Conservation (phyloP, 345 rosid genomes). For the Eucalyptus brandiana region DNA sequence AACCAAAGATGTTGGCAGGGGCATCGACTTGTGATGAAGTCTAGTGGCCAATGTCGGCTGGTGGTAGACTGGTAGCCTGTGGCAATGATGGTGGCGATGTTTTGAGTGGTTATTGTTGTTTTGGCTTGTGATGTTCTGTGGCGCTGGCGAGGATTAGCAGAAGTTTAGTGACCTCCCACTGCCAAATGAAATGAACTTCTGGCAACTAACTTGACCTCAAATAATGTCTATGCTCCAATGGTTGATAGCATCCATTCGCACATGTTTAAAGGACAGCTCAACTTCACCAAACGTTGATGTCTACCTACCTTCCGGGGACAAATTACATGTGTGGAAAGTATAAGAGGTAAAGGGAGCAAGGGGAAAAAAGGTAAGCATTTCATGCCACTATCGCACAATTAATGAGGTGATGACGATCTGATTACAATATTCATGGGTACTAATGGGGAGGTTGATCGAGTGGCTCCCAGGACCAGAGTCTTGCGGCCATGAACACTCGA, state of each 20-base stretch:
- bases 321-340: background rate
- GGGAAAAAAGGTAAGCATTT: background rate
- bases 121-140: background rate
- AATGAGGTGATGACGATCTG: background rate
- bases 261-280: background rate
- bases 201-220: background rate
- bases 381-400: background rate
- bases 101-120: background rate
- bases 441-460: background rate
- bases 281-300: too few species aligned
- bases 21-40: background rate
- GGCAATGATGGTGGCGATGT: background rate
- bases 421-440: background rate
- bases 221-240: background rate
- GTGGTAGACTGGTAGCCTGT: background rate
- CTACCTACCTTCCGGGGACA: background rate
- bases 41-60: background rate
- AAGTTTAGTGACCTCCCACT: too few species aligned
- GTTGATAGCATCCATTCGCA: background rate
- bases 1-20: background rate
- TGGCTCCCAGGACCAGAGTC: background rate
- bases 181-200: background rate
- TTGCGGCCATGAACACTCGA: rapidly evolving
- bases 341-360: background rate
- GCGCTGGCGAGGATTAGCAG: background rate